Conservation (phyloP, 768 basidiomycete genomes). For the Lentinula lateritia region DNA sequence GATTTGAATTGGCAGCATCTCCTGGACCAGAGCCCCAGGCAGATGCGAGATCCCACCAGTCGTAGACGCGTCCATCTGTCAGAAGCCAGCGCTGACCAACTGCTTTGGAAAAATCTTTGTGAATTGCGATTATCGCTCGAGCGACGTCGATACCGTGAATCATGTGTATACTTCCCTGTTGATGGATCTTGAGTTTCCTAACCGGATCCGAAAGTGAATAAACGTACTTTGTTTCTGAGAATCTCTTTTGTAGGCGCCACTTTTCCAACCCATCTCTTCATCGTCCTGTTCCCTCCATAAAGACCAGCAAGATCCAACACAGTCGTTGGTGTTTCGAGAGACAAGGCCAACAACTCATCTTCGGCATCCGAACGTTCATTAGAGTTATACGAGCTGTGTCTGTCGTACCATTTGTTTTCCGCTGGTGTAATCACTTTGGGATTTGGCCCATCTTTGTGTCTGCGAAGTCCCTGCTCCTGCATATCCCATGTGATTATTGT, state of each 20-base stretch:
- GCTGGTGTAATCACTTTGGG: constrained; percentile 4
- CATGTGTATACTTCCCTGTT: constrained; percentile 52
- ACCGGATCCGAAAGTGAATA: background rate
- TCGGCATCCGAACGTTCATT: constrained; percentile 48
- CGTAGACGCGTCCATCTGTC: constrained; percentile 52
- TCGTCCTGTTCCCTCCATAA: constrained; percentile 51
- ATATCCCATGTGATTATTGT: background rate
- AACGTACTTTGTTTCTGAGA: constrained; percentile 39
- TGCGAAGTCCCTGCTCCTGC: background rate
- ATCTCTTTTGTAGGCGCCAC: constrained; percentile 55
- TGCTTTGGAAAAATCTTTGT: constrained; percentile 35
- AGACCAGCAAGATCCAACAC: constrained; percentile 60
- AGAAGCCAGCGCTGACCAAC: constrained; percentile 51
- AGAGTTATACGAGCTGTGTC: constrained; percentile 39
- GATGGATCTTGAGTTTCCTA: background rate
- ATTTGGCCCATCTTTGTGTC: constrained; percentile 14
- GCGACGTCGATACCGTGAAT: constrained; percentile 60
- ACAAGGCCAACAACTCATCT: constrained; percentile 45
- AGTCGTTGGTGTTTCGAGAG: constrained; percentile 33
- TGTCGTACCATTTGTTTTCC: constrained; percentile 40
- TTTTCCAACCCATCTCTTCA: constrained; percentile 44
- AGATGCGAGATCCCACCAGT: constrained; percentile 64
- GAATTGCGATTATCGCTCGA: constrained; percentile 55
- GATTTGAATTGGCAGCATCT: background rate
- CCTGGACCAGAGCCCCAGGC: constrained; percentile 37